These are phyloP conservation scores for Physcia stellaris DNA, from an alignment of 495 filamentous ascomycete species.

Conservation along the genomic window DNA sequence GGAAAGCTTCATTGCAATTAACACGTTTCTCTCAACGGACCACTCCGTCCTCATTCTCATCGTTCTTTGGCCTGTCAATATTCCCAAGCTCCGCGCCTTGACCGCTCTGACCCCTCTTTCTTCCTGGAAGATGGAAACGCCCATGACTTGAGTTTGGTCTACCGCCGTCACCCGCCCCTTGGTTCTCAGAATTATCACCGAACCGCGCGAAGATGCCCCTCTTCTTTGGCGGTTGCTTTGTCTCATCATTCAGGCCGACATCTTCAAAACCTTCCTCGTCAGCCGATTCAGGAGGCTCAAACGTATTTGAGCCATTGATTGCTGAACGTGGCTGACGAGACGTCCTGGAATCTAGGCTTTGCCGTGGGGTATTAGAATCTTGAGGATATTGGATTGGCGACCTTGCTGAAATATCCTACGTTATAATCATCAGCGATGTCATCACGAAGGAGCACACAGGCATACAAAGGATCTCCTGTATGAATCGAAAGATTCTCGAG, in stretches of 20 bases:
- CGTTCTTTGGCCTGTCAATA: constrained; percentile 28
- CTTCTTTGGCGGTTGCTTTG: constrained; percentile 54
- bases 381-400: constrained; percentile 58
- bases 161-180: constrained; percentile 28
- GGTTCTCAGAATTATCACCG: constrained; percentile 41
- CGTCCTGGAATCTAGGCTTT: constrained; percentile 65
- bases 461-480: constrained; percentile 92
- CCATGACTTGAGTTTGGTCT: constrained; percentile 34
- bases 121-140: constrained; percentile 53
- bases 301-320: constrained; percentile 30
- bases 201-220: constrained; percentile 78
- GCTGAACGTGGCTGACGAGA: constrained; percentile 40
- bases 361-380: constrained; percentile 44
- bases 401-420: constrained; percentile 81
- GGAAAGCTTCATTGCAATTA: too few relatives aligned
- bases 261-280: constrained; percentile 81
- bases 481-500: constrained; percentile 93
- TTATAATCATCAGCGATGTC: background rate
- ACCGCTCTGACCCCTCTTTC: constrained; percentile 63
- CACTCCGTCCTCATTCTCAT: constrained; percentile 19
- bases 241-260: constrained; percentile 70
- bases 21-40: constrained; percentile 13
- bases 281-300: constrained; percentile 40
- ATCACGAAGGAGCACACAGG: constrained; percentile 8
- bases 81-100: constrained; percentile 54